These are phyloP conservation scores for Backusella australiensis DNA, from an alignment of 192 early-diverging fungal genomes.

Conservation along the genomic window DNA sequence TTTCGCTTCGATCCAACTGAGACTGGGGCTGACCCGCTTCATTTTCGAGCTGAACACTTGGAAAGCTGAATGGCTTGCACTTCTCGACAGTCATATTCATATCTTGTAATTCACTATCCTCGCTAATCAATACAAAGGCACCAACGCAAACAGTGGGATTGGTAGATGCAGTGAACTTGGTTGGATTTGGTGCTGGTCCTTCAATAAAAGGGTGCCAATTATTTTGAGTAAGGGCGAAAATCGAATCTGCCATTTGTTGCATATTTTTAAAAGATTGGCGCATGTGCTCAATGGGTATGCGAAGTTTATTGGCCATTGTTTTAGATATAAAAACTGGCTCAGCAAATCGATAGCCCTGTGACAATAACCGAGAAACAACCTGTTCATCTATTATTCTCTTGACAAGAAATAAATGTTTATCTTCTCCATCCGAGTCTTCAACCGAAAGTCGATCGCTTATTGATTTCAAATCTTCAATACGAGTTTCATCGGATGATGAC, in stretches of 20 bases:
- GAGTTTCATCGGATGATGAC: neutral
- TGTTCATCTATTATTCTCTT: conserved; percentile 13
- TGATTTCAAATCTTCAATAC: neutral
- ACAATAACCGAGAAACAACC: conserved; percentile 14
- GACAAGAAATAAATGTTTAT: conserved; percentile 36
- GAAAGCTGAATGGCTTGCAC: conserved; percentile 17
- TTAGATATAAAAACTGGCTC: conserved; percentile 32
- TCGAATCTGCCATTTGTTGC: conserved; percentile 15
- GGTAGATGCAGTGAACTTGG: neutral
- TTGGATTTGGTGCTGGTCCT: neutral
- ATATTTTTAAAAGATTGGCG: conserved; percentile 29
- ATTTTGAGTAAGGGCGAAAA: conserved; percentile 1
- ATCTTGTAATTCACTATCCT: neutral
- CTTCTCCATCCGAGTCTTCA: conserved; percentile 12
- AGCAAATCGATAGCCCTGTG: conserved; percentile 38
- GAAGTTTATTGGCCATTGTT: conserved; percentile 31
- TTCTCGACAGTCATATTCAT: conserved; percentile 21
- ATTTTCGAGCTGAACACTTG: conserved; percentile 15
- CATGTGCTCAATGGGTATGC: conserved; percentile 28
- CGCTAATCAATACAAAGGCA: conserved; percentile 22
- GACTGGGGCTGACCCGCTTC: neutral
- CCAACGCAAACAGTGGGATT: conserved; percentile 17
- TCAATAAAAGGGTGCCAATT: neutral
- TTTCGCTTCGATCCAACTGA: conserved; percentile 6
- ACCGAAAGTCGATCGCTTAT: neutral